A percentile compares a stretch with the other conserved stretches of the same genome.
Conservation (phyloP, 305 asterid genomes). For the Solanum aculeatissimum region DNA sequence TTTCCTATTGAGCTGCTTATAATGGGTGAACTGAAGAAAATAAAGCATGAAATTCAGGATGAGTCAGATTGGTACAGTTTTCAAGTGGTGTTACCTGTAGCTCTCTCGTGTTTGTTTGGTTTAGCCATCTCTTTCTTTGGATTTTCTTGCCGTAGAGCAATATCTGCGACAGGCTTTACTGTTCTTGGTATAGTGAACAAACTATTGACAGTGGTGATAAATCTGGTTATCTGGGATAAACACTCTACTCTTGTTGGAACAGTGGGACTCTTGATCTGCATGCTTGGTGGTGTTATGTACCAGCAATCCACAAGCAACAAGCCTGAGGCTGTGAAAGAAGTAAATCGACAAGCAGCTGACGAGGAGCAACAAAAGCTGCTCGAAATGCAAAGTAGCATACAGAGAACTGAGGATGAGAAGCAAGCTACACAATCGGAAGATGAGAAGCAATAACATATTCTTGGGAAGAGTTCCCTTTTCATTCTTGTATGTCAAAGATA, state of each 20-base stretch:
- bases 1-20: conserved; percentile 82
- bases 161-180: conserved; percentile 92
- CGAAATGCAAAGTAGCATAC: conserved; percentile 43
- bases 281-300: conserved; percentile 82
- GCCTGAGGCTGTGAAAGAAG: conserved; percentile 31
- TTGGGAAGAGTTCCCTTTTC: background rate
- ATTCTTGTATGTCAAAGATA: background rate
- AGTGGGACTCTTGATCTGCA: conserved; percentile 78
- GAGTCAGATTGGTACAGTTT: conserved; percentile 68
- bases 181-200: conserved; percentile 95
- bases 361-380: conserved; percentile 72
- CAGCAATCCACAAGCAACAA: conserved; percentile 68
- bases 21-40: conserved; percentile 90
- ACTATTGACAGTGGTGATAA: conserved; percentile 82
- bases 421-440: conserved; percentile 18
- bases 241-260: conserved; percentile 83
- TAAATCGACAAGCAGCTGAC: conserved; percentile 26
- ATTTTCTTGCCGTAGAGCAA: conserved; percentile 82
- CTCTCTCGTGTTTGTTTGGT: conserved; percentile 80
- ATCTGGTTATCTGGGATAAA: conserved; percentile 82
- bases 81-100: conserved; percentile 73
- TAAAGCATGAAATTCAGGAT: conserved; percentile 55
- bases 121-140: conserved; percentile 89
- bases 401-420: conserved; percentile 22
- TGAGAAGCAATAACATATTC: conserved; percentile 26